Evolutionary conservation across 2,329 filamentous ascomycete species (phyloP), one percentile per base, ranked within the genome.

Genomic region (Trichophyton schoenleinii): DNA sequence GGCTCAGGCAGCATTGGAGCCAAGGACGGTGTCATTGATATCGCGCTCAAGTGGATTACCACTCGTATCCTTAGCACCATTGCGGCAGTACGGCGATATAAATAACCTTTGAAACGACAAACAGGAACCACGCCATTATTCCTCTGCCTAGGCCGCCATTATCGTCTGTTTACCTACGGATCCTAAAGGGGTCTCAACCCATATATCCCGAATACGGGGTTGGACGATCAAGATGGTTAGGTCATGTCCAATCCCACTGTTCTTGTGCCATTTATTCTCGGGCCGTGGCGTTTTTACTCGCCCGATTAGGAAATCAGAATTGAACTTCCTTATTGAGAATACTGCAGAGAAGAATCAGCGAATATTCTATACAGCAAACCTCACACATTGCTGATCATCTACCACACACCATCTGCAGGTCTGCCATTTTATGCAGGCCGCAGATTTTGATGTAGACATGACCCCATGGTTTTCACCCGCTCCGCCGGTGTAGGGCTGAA

Each of bases 1-100:
- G 60, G 3, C 36, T 57, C 20, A 46, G n/a, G 49, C 63, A 57
- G 48, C 57, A 48, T 18, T 63, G 59, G 59, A 34, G 15, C 28
- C 59, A 57, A 9, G 57, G 58, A 42, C 57, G 20, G 31, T 8
- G 36, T n/a, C 34, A 18, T 25, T 44, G 36, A 44, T 42, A 25
- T 36, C 25, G n/a, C 34, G 11, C 2, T n/a, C 28, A 34, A 53
- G 13, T 20, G 9, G 5, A 11, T 28, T 28, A 13, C 48, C 22
- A n/a, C 48, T 11, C 22, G 5, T 20, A n/a, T 31, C 22, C 9
- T 34, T 34, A 13, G 28, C 52, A 4, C 34, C 6, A 55, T n/a
- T 25, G n/a, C n/a, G 3, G 9, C 28, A 36, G 6, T n/a, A 55
- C 6, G 18, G 13, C 28, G 52, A 36, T 36, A 38, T 36, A 55